phyloP scores from a whole-genome alignment of 257 asterid genomes.

The Primulina tabacum region DNA sequence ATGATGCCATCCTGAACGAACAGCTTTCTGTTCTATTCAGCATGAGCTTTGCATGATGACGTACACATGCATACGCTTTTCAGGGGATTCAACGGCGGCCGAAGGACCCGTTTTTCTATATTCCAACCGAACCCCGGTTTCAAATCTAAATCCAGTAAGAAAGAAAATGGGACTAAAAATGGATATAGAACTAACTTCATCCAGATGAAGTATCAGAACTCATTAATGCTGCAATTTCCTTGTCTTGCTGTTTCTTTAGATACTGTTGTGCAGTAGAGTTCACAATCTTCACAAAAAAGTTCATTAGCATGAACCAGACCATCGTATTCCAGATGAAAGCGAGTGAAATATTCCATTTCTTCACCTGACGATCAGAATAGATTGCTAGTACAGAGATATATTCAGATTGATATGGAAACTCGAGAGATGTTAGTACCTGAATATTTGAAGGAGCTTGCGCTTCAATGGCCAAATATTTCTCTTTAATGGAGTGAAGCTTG shows the following conservation, averaged over 20 bases:
- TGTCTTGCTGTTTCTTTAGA: conserved; percentile 66
- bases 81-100: too few species aligned
- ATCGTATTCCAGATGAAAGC: conserved; percentile 72
- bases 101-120: too few species aligned
- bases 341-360: conserved; percentile 69
- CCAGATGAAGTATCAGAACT: conserved; percentile 23
- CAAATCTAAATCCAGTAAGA: too few species aligned
- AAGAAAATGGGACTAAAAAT: too few species aligned
- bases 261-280: conserved; percentile 66
- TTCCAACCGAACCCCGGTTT: too few species aligned
- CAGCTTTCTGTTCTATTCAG: too few species aligned
- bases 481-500: conserved; percentile 79
- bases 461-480: conserved; percentile 66
- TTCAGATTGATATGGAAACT: conserved; percentile 77
- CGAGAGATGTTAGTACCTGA: conserved; percentile 49
- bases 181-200: neutral
- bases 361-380: conserved; percentile 36
- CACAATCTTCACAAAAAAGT: conserved; percentile 70
- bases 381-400: neutral
- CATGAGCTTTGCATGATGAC: too few species aligned
- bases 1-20: too few species aligned
- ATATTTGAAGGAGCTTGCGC: conserved; percentile 42
- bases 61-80: too few species aligned
- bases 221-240: conserved; percentile 45
- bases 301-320: conserved; percentile 75